These are phyloP conservation scores for Sugiyamaella chiloensis DNA, from an alignment of 805 yeast species.

Conservation along the genomic window DNA sequence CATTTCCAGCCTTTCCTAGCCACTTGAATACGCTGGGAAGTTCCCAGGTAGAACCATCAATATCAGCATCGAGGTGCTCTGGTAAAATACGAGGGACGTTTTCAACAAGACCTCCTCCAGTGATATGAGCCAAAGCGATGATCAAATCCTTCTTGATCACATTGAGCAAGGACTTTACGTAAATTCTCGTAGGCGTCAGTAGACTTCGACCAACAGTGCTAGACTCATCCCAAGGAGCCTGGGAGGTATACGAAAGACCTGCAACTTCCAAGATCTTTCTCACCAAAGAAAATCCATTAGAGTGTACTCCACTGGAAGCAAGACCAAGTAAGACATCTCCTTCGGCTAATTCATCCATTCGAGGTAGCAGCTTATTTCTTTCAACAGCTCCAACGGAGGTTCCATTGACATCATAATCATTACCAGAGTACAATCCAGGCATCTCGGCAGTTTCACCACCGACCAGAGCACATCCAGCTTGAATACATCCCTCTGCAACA, in stretches of 20 bases:
- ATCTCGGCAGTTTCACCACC: conserved; percentile 99
- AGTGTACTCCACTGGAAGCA: conserved; percentile 90
- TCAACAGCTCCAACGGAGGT: conserved; percentile 97
- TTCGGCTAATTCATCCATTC: conserved; percentile 56
- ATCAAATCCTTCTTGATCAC: conserved; percentile 64
- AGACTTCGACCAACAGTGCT: conserved; percentile 81
- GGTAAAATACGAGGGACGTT: conserved; percentile 96
- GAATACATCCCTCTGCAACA: conserved; percentile 93
- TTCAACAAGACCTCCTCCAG: conserved; percentile 98
- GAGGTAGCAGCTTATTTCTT: conserved; percentile 72
- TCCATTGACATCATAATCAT: conserved; percentile 97
- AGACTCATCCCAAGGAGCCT: conserved; percentile 79
- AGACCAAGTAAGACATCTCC: conserved; percentile 87
- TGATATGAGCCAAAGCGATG: conserved; percentile 91
- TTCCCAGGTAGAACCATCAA: conserved; percentile 78
- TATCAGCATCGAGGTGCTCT: conserved; percentile 66
- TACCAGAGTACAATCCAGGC: conserved; percentile 97
- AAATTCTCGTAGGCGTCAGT: conserved; percentile 86
- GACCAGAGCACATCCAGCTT: conserved; percentile 94
- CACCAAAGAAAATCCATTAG: conserved; percentile 93
- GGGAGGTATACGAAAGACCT: conserved; percentile 64
- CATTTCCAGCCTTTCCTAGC: conserved; percentile 89
- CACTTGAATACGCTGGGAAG: conserved; percentile 89
- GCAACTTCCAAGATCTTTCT: conserved; percentile 84
- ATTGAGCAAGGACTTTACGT: conserved; percentile 85